Evolutionary conservation across 2,329 filamentous ascomycete species (phyloP).

Genomic region (Nannizziopsis arthrosporioides): DNA sequence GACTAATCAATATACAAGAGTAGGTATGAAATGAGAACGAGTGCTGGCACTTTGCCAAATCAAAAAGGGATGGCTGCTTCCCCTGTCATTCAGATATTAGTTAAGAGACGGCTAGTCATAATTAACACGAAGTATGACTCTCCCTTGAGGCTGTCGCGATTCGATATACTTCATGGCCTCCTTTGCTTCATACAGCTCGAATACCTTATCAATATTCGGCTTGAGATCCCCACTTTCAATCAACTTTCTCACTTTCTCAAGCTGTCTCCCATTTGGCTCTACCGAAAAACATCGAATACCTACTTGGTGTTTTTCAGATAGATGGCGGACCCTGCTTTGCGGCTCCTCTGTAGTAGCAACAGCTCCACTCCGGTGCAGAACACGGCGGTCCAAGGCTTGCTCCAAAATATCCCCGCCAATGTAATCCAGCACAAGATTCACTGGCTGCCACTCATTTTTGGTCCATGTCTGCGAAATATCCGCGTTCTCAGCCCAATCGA

Average conservation of each 20-base stretch:
- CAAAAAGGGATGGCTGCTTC: no score
- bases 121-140: constrained; percentile 27
- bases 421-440: constrained; percentile 34
- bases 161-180: constrained; percentile 26
- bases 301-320: constrained; percentile 7
- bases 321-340: background rate
- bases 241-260: constrained; percentile 26
- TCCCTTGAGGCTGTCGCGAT: constrained; percentile 21
- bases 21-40: no score
- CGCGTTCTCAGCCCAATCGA: constrained; percentile 18
- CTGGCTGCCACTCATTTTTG: constrained; percentile 24
- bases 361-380: constrained; percentile 26
- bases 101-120: constrained; percentile 4
- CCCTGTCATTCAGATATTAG: no score
- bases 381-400: constrained; percentile 24
- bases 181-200: constrained; percentile 27
- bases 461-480: constrained; percentile 26
- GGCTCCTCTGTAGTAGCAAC: constrained; percentile 13
- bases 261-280: constrained; percentile 25
- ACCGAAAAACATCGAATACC: constrained; percentile 29
- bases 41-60: no score
- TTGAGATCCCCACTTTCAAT: constrained; percentile 27
- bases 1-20: no score
- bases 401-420: constrained; percentile 25
- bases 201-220: constrained; percentile 25